Percentiles rank a stretch among this genome's conserved stretches.
phyloP scores from a whole-genome alignment of 805 yeast species.

The Kluyveromyces siamensis region DNA sequence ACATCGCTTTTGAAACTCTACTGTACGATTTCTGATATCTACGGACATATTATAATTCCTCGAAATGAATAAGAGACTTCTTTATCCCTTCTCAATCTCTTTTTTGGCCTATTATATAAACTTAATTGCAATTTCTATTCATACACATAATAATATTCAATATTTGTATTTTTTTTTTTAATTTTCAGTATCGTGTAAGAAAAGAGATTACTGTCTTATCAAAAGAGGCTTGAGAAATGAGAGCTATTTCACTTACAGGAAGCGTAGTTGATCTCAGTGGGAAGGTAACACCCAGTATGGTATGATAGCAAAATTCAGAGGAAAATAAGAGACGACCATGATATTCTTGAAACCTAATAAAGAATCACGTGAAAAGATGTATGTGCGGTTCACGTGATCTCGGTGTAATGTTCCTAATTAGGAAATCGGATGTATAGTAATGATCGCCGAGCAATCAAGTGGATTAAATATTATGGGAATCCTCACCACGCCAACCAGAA shows the following conservation, averaged over 20 bases:
- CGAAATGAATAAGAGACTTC: not conserved
- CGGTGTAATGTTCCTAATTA: not conserved
- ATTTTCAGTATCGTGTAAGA: not conserved
- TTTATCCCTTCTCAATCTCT: too few species aligned
- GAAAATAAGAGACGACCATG: not conserved
- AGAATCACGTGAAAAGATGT: not conserved
- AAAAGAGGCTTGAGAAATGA: not conserved
- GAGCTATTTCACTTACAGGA: too few species aligned
- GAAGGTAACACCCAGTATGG: not conserved
- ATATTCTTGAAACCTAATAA: too few species aligned
- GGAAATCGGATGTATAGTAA: not conserved
- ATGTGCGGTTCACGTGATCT: not conserved
- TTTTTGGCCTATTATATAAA: too few species aligned
- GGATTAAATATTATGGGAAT: too few species aligned
- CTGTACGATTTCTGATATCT: conserved; percentile 68
- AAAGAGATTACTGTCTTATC: not conserved
- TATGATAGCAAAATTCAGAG: too few species aligned
- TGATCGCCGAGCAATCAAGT: not conserved
- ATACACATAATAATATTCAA: too few species aligned
- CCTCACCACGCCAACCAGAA: not conserved
- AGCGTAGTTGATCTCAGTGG: not conserved
- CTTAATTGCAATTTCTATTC: too few species aligned
- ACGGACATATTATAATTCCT: conserved; percentile 4
- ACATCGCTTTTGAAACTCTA: conserved; percentile 61
- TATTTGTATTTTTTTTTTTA: too few species aligned